Base-by-base conservation (phyloP, 2,329 filamentous ascomycete species). In the Bipolaris sorokiniana region DNA sequence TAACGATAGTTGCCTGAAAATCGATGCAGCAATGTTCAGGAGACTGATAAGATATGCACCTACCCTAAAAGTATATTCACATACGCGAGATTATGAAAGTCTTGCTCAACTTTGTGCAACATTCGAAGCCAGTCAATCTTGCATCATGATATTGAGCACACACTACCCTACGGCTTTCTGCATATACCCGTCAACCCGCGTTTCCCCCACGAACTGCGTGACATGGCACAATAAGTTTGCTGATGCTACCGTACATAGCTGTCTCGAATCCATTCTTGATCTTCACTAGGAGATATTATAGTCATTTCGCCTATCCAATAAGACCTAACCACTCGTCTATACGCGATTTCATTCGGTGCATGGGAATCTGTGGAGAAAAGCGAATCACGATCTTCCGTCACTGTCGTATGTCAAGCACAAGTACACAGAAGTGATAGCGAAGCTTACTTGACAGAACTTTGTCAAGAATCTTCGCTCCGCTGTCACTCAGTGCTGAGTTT, bases 171-270 rank as follows among this genome's bases (percentile, higher is more conserved):
- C 18, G 26, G 23, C 33, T 10, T 22, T 9, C 10, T 48, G 48
- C n/a, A 9, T 23, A 36, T 56, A 47, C 28, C 49, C 54, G 37
- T n/a, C 10, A 38, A 53, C 31, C 49, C 37, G 37, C 26, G 31
- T 34, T 38, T 40, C 41, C 22, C 22, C 54, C 7, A 20, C 42
- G 18, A 28, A 53, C 51, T 10, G 13, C 33, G 18, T 38, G 31
- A 47, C 20, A 26, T n/a, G 16, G 16, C 22, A 6, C 18, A 20
- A 28, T 5, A 6, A 7, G 9, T 16, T 34, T 37, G 42, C 16
- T 11, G 33, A 41, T 42, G 26, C 38, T 10, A 31, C 28, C 2
- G 20, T 51, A n/a, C 23, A 23, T 34, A 47, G 26, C 26, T 26
- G 7, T 15, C 34, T 16, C 2, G 26, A n/a, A 9, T 51, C 16